A percentile compares a stretch with the other conserved stretches of the same genome.
Conservation (phyloP, 2,329 filamentous ascomycete genomes). For the Penicillium sp. region DNA sequence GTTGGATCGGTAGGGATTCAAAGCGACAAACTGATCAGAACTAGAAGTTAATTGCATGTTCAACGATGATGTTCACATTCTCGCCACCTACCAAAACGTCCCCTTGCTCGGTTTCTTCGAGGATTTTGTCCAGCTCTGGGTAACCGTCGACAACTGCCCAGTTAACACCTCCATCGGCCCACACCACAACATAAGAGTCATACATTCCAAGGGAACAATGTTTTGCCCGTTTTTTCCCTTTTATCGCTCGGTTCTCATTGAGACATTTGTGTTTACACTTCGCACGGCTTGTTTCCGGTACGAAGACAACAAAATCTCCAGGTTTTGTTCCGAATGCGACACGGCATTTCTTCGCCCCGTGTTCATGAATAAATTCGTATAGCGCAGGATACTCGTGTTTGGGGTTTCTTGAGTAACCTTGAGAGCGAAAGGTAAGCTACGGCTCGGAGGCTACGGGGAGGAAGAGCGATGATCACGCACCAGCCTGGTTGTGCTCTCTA, state of each 20-base stretch:
- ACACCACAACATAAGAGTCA: constrained; percentile 4
- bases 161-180: background rate
- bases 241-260: background rate
- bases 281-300: background rate
- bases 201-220: constrained; percentile 1
- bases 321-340: background rate
- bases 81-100: constrained; percentile 5
- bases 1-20: constrained; percentile 6
- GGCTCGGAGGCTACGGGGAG: background rate
- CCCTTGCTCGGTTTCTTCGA: background rate
- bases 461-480: background rate
- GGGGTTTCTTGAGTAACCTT: background rate
- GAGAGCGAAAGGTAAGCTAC: background rate
- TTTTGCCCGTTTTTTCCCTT: background rate
- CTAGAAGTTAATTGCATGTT: background rate
- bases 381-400: background rate
- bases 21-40: background rate
- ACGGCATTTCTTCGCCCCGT: background rate
- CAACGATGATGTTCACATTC: background rate
- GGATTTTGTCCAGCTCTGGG: constrained; percentile 1
- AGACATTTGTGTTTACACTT: background rate
- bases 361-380: background rate
- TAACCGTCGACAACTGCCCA: background rate
- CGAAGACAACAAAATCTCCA: background rate
- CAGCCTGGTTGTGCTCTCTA: background rate